Conservation (phyloP, 345 rosid species). For the Eucalyptus erythrocorys region DNA sequence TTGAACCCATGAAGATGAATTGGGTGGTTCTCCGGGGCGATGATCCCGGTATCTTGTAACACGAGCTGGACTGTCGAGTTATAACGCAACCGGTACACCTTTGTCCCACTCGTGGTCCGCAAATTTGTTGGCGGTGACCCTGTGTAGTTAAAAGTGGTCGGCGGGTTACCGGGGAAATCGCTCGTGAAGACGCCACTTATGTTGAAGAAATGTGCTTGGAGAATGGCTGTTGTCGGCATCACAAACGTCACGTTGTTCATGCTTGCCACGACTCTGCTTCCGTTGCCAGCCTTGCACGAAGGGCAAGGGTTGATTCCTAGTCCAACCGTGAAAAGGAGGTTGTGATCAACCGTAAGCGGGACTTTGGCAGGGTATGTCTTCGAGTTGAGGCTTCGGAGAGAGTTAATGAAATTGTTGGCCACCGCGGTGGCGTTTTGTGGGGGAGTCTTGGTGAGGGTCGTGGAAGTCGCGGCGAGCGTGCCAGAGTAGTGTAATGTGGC, state of each 20-base stretch:
- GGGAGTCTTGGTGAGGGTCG: constrained; percentile 47
- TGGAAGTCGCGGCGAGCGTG: constrained; percentile 41
- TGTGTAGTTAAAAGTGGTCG: constrained; percentile 42
- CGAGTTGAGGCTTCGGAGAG: constrained; percentile 77
- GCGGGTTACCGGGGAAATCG: constrained; percentile 77
- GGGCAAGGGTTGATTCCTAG: constrained; percentile 73
- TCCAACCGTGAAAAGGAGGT: constrained; percentile 69
- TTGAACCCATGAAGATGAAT: constrained; percentile 88
- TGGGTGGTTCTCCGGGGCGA: constrained; percentile 85
- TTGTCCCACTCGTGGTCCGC: constrained; percentile 53
- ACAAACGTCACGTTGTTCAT: constrained; percentile 76
- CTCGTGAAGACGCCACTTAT: constrained; percentile 72
- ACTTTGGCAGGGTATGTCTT: constrained; percentile 63
- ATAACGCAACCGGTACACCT: constrained; percentile 46
- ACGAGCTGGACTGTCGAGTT: constrained; percentile 76
- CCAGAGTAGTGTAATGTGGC: constrained; percentile 82
- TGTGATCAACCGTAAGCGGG: constrained; percentile 61
- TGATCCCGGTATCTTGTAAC: constrained; percentile 75
- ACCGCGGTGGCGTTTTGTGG: constrained; percentile 66
- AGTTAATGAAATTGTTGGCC: constrained; percentile 40
- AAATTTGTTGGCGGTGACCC: constrained; percentile 49
- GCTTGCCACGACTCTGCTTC: constrained; percentile 70
- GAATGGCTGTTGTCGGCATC: constrained; percentile 74
- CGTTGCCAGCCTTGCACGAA: constrained; percentile 65
- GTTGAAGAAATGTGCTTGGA: constrained; percentile 79